Evolutionary conservation across 2,329 filamentous ascomycete species (phyloP).

Genomic region (Curvularia sp.): DNA sequence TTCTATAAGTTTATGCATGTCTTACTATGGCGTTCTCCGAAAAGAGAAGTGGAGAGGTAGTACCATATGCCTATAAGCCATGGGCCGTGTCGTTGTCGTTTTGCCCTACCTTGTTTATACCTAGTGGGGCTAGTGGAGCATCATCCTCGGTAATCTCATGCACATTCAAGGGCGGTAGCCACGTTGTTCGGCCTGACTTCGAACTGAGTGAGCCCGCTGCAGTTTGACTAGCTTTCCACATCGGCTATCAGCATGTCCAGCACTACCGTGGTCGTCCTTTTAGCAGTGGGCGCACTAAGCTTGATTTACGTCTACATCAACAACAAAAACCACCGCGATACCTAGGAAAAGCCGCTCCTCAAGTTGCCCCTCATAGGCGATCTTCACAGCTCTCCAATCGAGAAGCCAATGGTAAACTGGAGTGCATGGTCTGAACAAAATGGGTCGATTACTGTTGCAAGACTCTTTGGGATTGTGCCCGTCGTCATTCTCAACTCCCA

Average conservation of each 20-base stretch:
- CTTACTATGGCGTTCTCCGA: no score
- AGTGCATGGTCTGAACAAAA: slow-evolving; percentile 16
- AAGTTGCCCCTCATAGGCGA: slow-evolving; percentile 20
- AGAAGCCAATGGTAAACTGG: slow-evolving; percentile 16
- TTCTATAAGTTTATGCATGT: no score
- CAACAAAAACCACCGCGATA: slow-evolving; percentile 2
- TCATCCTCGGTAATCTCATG: neutral
- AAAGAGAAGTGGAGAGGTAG: no score
- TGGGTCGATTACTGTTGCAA: slow-evolving; percentile 13
- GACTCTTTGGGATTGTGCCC: slow-evolving; percentile 18
- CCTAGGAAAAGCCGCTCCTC: slow-evolving; percentile 9
- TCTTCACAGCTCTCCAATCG: slow-evolving; percentile 16
- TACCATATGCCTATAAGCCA: no score
- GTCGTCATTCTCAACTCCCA: slow-evolving; percentile 20
- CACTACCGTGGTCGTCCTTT: slow-evolving; percentile 4
- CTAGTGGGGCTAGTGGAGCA: neutral
- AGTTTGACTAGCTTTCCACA: neutral
- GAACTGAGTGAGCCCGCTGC: neutral
- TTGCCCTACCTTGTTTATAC: neutral
- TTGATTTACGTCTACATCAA: slow-evolving; percentile 7
- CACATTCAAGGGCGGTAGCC: neutral
- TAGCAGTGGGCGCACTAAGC: slow-evolving; percentile 9
- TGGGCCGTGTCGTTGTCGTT: neutral
- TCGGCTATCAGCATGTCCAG: slow-evolving; percentile 3
- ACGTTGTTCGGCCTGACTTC: neutral